Conservation (phyloP, 257 asterid genomes). For the Gentiana dahurica region DNA sequence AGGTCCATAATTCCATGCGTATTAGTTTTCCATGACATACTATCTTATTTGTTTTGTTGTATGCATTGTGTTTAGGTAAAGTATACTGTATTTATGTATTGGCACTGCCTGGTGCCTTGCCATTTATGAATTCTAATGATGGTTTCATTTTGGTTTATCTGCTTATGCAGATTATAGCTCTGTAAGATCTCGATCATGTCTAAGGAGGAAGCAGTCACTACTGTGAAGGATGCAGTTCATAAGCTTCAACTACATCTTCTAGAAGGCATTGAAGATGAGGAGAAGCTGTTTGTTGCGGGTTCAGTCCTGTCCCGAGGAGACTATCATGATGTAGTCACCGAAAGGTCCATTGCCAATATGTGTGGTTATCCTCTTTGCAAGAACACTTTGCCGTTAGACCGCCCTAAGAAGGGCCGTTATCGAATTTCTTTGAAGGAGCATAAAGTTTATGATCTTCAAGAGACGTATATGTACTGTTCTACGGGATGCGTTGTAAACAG, state of each 20-base stretch:
- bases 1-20: too few relatives aligned
- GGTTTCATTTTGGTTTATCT: too few relatives aligned
- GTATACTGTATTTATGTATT: too few relatives aligned
- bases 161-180: too few relatives aligned
- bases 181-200: slow-evolving; percentile 25
- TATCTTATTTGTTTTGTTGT: too few relatives aligned
- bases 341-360: slow-evolving; percentile 48
- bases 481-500: slow-evolving; percentile 57
- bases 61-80: too few relatives aligned
- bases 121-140: too few relatives aligned
- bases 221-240: slow-evolving; percentile 65
- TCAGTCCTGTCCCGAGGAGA: slow-evolving; percentile 51
- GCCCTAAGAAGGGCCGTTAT: slow-evolving; percentile 63
- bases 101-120: too few relatives aligned
- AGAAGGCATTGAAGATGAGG: slow-evolving; percentile 63
- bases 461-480: slow-evolving; percentile 83
- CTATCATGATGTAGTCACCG: slow-evolving; percentile 81
- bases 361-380: slow-evolving; percentile 89
- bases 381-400: slow-evolving; percentile 48
- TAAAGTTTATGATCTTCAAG: slow-evolving; percentile 82
- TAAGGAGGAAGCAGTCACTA: slow-evolving; percentile 22
- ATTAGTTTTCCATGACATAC: too few relatives aligned
- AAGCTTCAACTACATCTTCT: slow-evolving; percentile 71
- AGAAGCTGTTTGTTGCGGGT: slow-evolving; percentile 56
- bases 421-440: slow-evolving; percentile 87